phyloP scores from a whole-genome alignment of 495 filamentous ascomycete species.

The Aspergillus funiculosus region DNA sequence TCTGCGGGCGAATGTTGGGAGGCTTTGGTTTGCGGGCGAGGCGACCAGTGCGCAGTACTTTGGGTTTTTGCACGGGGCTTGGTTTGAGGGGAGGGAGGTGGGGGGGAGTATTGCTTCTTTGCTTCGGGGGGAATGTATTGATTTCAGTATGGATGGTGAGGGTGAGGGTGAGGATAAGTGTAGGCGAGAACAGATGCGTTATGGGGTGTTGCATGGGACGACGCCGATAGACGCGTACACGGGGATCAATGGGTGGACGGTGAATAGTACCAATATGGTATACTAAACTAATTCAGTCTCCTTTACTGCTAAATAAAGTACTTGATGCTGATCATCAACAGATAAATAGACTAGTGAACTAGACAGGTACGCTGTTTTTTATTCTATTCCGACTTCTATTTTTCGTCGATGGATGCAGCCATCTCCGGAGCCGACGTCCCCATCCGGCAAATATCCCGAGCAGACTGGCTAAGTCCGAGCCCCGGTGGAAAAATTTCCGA shows the following conservation, averaged over 20 bases:
- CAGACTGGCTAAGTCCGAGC: no score
- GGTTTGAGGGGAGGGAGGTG: slow-evolving; percentile 54
- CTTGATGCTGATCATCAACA: no score
- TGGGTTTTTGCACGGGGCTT: slow-evolving; percentile 67
- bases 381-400: no score
- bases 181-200: slow-evolving; percentile 22
- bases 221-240: slow-evolving; percentile 13
- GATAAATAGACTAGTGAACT: no score
- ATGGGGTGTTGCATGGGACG: slow-evolving; percentile 23
- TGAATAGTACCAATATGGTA: slow-evolving; percentile 12
- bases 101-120: slow-evolving; percentile 47
- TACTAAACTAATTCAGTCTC: no score
- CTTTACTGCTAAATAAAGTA: no score
- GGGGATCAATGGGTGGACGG: slow-evolving; percentile 12
- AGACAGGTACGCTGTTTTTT: no score
- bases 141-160: neutral
- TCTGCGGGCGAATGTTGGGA: slow-evolving; percentile 59
- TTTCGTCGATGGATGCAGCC: no score
- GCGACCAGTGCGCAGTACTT: slow-evolving; percentile 64
- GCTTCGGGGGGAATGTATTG: slow-evolving; percentile 9
- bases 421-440: no score
- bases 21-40: slow-evolving; percentile 68
- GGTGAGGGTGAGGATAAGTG: slow-evolving; percentile 8
- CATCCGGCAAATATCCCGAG: no score
- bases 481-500: no score